Percentiles rank a stretch among this genome's conserved stretches.
These are phyloP conservation scores for Ascochyta lentis DNA, from an alignment of 2,329 filamentous ascomycete genomes.

Conservation along the genomic window DNA sequence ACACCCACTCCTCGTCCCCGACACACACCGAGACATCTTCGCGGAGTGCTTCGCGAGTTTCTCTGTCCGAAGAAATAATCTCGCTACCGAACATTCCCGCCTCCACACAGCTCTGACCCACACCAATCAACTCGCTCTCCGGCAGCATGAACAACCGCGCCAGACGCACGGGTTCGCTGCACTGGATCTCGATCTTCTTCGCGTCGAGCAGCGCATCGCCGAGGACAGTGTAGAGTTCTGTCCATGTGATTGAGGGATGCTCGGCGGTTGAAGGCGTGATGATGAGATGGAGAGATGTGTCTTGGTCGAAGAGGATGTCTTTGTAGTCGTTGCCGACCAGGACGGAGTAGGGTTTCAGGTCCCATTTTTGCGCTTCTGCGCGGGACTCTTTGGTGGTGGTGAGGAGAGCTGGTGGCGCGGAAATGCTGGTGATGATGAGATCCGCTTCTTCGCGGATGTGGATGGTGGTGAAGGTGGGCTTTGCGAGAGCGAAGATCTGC, in stretches of 20 bases:
- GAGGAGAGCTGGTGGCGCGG: constrained; percentile 13
- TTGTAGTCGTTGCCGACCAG: constrained; percentile 17
- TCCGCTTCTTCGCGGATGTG: neutral
- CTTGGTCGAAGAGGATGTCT: constrained; percentile 12
- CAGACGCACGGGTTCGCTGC: constrained; percentile 15
- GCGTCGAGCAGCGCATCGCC: constrained; percentile 16
- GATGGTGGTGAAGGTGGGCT: neutral
- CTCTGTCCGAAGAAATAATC: constrained; percentile 18
- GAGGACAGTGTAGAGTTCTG: constrained; percentile 19
- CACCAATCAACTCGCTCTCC: constrained; percentile 19
- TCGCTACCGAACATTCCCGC: constrained; percentile 16
- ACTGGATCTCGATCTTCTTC: constrained; percentile 16
- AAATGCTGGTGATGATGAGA: constrained; percentile 16
- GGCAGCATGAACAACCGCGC: constrained; percentile 23
- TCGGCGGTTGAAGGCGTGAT: constrained; percentile 11
- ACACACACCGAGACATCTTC: constrained; percentile 7
- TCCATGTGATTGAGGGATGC: constrained; percentile 22
- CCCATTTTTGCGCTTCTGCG: constrained; percentile 6
- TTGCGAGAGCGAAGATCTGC: neutral
- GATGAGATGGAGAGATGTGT: constrained; percentile 17
- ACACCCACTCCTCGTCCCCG: constrained; percentile 2
- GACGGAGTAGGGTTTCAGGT: constrained; percentile 8
- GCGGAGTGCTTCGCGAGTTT: constrained; percentile 13
- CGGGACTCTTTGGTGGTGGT: constrained; percentile 16
- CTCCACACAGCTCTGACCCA: constrained; percentile 22